Evolutionary conservation across 495 filamentous ascomycete genomes (phyloP).

Genomic region (Beverwykella pulmonaria): DNA sequence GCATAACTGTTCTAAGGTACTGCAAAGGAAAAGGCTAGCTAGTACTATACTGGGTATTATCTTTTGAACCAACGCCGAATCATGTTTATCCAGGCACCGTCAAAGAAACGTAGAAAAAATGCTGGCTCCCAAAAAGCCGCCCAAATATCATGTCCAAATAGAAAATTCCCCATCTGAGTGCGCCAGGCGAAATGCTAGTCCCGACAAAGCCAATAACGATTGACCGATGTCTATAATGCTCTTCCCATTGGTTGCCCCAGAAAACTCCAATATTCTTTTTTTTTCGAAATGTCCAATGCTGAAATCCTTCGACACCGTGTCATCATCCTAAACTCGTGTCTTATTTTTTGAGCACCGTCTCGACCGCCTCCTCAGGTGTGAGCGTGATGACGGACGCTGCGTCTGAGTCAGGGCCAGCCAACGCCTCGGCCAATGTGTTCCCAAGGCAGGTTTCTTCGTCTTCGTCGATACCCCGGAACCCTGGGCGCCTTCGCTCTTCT

Average conservation of each 20-base stretch:
- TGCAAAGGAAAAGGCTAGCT: neutral
- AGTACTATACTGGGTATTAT: slow-evolving; percentile 27
- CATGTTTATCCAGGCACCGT: slow-evolving; percentile 23
- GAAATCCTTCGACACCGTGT: slow-evolving; percentile 12
- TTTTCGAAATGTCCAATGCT: neutral
- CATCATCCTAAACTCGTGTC: neutral
- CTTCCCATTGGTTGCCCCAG: neutral
- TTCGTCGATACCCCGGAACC: slow-evolving; percentile 19
- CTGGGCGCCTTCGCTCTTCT: slow-evolving; percentile 38
- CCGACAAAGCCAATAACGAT: slow-evolving; percentile 1
- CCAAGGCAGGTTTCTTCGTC: slow-evolving; percentile 34
- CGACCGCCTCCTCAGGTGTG: slow-evolving; percentile 19
- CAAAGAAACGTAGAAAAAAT: slow-evolving; percentile 1
- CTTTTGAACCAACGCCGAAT: slow-evolving; percentile 30
- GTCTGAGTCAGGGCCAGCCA: slow-evolving; percentile 24
- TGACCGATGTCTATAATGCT: slow-evolving; percentile 13
- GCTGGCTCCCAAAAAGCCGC: slow-evolving; percentile 25
- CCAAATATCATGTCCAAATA: slow-evolving; percentile 20
- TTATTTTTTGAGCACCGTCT: slow-evolving; percentile 24
- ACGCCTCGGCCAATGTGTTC: slow-evolving; percentile 9
- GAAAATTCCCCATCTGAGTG: slow-evolving; percentile 2
- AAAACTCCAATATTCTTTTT: slow-evolving; percentile 26
- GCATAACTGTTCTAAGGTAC: slow-evolving; percentile 15
- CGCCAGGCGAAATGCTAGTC: slow-evolving; percentile 22
- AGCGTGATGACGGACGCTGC: slow-evolving; percentile 34